A percentile compares a stretch with the other conserved stretches of the same genome.
Evolutionary conservation across 2,329 filamentous ascomycete species (phyloP).

Genomic region (Sclerotinia spermophila): DNA sequence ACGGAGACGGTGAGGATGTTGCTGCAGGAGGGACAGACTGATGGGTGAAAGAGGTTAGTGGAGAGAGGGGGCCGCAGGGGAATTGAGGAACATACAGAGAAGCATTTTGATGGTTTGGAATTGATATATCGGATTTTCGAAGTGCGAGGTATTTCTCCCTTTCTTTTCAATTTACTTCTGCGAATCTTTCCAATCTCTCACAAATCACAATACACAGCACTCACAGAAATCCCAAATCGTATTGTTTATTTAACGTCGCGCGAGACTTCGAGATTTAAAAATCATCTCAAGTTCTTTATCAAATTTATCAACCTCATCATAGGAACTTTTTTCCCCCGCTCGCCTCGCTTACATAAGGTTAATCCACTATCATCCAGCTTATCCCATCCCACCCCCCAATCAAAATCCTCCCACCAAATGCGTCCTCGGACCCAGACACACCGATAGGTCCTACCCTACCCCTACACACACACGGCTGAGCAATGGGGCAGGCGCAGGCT

Average conservation of each 20-base stretch:
- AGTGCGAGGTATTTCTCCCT: background rate
- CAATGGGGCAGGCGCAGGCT: background rate
- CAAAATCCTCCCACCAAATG: background rate
- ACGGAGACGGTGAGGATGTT: constrained; percentile 74
- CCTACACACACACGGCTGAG: background rate
- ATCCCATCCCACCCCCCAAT: background rate
- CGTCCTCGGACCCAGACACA: background rate
- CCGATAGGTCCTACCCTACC: background rate
- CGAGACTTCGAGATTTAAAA: background rate
- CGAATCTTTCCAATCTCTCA: background rate
- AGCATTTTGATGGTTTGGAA: constrained; percentile 11
- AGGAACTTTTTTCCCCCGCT: background rate
- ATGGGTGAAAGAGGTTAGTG: background rate
- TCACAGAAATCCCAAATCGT: background rate
- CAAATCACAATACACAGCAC: background rate
- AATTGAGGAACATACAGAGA: constrained; percentile 1
- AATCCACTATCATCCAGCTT: background rate
- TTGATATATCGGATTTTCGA: background rate
- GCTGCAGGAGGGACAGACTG: constrained; percentile 79
- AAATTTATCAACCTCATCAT: background rate
- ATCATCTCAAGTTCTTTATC: background rate
- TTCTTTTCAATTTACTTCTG: background rate
- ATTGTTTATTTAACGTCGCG: background rate
- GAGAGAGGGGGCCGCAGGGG: too few species aligned
- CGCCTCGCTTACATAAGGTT: background rate